Percentiles rank a stretch among this genome's conserved stretches.
These are phyloP conservation scores for Scalesia atractyloides DNA, from an alignment of 129 eudicot genomes.

Conservation along the genomic window DNA sequence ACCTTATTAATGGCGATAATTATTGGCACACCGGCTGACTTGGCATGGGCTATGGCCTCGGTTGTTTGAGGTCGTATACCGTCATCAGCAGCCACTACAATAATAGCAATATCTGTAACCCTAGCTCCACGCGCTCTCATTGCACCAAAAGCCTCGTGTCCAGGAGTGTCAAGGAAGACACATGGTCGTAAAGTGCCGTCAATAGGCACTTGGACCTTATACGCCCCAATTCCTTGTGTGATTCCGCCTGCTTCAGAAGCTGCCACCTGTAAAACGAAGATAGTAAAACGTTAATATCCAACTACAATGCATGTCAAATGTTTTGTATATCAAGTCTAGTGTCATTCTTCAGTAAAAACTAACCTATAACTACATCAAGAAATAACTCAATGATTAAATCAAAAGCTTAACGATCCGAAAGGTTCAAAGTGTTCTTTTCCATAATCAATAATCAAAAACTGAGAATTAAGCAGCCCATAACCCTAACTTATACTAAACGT, in stretches of 20 bases:
- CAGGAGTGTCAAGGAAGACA: conserved; percentile 98
- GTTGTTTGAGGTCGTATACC: conserved; percentile 92
- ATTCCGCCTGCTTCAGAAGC: conserved; percentile 99
- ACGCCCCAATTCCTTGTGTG: conserved; percentile 98
- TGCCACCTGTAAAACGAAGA: conserved; percentile 62
- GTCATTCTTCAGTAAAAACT: not conserved
- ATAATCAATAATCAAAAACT: too few relatives aligned
- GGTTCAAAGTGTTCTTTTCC: too few relatives aligned
- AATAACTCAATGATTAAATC: not conserved
- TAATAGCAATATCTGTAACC: conserved; percentile 94
- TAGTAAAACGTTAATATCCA: conserved; percentile 31
- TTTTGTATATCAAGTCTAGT: not conserved
- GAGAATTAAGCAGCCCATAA: too few relatives aligned
- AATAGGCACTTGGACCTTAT: conserved; percentile 84
- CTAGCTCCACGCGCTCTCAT: conserved; percentile 99
- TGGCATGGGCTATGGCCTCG: conserved; percentile 99
- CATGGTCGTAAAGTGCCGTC: conserved; percentile 76
- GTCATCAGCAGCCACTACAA: conserved; percentile 99
- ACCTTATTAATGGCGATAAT: conserved; percentile 91
- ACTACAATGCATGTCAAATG: conserved; percentile 2
- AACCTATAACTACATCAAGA: conserved; percentile 18
- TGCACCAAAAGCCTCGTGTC: conserved; percentile 99
- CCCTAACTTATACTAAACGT: too few relatives aligned
- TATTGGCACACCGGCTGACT: conserved; percentile 94
- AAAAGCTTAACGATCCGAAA: too few relatives aligned